These are phyloP conservation scores for Lactifluus piperatus DNA, from an alignment of 768 basidiomycete genomes.

Conservation along the genomic window DNA sequence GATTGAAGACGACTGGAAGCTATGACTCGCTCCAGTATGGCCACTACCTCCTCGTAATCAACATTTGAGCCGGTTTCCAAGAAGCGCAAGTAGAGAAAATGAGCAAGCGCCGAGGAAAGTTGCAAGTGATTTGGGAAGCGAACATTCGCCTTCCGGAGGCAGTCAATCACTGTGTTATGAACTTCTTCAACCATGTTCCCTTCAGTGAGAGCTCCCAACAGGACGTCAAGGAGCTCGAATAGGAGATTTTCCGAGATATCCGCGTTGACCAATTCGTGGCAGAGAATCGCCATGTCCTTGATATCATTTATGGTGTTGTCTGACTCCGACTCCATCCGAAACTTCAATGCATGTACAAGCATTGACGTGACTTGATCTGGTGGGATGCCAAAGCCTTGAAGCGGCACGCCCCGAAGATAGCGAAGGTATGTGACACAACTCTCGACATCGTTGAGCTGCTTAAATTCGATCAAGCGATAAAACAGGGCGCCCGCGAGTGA, in stretches of 20 bases:
- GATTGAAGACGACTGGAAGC: too few relatives aligned
- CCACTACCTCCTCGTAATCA: not conserved
- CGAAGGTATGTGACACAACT: not conserved
- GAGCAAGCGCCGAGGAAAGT: not conserved
- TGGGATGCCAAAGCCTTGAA: too few relatives aligned
- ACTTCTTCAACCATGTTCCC: not conserved
- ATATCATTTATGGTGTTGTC: not conserved
- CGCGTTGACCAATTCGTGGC: not conserved
- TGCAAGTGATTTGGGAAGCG: not conserved
- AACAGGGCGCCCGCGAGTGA: too few relatives aligned
- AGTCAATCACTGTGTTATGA: not conserved
- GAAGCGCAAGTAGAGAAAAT: not conserved
- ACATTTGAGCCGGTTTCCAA: too few relatives aligned
- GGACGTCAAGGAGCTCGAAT: too few relatives aligned
- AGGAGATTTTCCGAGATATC: too few relatives aligned
- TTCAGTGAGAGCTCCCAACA: not conserved
- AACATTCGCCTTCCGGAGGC: not conserved
- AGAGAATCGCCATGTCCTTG: not conserved
- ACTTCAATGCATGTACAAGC: not conserved
- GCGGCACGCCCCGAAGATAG: not conserved
- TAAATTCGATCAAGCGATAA: too few relatives aligned
- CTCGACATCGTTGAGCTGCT: not conserved
- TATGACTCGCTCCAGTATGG: not conserved
- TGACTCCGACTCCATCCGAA: not conserved
- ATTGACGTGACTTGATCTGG: too few relatives aligned